Conservation (phyloP, 2,329 filamentous ascomycete species). For the Fusarium guadeloupense region DNA sequence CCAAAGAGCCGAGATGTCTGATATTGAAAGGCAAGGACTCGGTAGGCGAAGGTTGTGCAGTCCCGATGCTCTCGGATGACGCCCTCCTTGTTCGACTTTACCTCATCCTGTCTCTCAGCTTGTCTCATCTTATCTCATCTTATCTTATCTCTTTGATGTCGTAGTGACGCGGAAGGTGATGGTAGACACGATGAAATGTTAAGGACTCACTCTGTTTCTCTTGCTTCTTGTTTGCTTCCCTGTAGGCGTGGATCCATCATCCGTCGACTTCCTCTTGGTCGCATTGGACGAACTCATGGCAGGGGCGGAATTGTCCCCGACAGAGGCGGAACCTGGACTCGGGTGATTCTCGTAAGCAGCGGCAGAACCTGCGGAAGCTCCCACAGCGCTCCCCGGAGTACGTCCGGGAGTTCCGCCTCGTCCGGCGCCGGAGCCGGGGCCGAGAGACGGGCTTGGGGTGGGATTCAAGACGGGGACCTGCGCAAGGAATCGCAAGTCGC, state of each 20-base stretch:
- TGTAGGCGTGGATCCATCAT: slow-evolving; percentile 49
- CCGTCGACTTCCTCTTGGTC: slow-evolving; percentile 53
- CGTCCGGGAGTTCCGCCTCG: slow-evolving; percentile 27
- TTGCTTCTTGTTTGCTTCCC: slow-evolving; percentile 67
- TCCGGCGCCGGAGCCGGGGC: slow-evolving; percentile 32
- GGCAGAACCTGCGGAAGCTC: slow-evolving; percentile 42
- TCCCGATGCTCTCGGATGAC: not conserved
- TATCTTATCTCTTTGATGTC: slow-evolving; percentile 14
- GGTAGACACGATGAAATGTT: slow-evolving; percentile 6
- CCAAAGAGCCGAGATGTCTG: slow-evolving; percentile 6
- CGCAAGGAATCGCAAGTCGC: slow-evolving; percentile 62
- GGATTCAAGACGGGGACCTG: slow-evolving; percentile 49
- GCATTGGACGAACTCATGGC: slow-evolving; percentile 37
- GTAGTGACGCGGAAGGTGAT: not conserved
- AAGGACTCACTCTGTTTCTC: slow-evolving; percentile 63
- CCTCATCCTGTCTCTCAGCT: not conserved
- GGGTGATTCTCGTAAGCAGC: slow-evolving; percentile 47
- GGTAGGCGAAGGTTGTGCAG: slow-evolving; percentile 17
- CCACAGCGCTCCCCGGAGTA: slow-evolving; percentile 34
- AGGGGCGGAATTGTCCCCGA: slow-evolving; percentile 62
- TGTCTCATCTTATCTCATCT: slow-evolving; percentile 13
- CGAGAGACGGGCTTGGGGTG: slow-evolving; percentile 33
- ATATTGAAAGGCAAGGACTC: not conserved
- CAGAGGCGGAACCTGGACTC: slow-evolving; percentile 52
- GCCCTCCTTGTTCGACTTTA: not conserved